A percentile compares a stretch with the other conserved stretches of the same genome.
Conservation (phyloP, 1,284 basidiomycete species). For the Ceratobasidium sp. region DNA sequence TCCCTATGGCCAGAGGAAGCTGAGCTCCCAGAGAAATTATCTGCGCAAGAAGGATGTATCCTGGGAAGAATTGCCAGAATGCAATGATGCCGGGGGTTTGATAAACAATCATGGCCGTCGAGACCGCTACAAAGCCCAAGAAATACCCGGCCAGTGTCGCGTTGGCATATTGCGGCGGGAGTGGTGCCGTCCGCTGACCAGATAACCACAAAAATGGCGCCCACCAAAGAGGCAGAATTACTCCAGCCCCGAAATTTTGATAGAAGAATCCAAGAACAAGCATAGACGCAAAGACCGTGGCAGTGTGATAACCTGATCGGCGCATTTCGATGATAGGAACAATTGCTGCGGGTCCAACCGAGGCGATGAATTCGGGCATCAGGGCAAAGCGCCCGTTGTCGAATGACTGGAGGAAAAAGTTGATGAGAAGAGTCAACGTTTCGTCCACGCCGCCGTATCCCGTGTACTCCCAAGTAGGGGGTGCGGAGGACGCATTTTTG, state of each 20-base stretch:
- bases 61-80: slow-evolving; percentile 37
- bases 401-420: slow-evolving; percentile 19
- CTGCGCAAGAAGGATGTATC: background rate
- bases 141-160: slow-evolving; percentile 28
- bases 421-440: slow-evolving; percentile 8
- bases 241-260: slow-evolving; percentile 14
- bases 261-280: slow-evolving; percentile 24
- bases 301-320: slow-evolving; percentile 4
- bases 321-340: slow-evolving; percentile 32
- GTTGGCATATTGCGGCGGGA: slow-evolving; percentile 13
- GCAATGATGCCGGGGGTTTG: slow-evolving; percentile 20
- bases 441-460: background rate
- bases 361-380: slow-evolving; percentile 30
- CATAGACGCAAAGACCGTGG: slow-evolving; percentile 9
- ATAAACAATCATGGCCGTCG: background rate
- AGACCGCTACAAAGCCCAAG: slow-evolving; percentile 17
- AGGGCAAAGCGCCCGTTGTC: slow-evolving; percentile 10
- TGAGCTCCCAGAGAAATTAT: background rate
- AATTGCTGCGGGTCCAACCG: slow-evolving; percentile 7
- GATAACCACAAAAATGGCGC: background rate
- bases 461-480: slow-evolving; percentile 10
- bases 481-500: background rate
- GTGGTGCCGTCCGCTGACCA: background rate
- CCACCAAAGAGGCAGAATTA: slow-evolving; percentile 35
- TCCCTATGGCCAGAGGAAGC: background rate